A percentile compares a stretch with the other conserved stretches of the same genome.
Conservation (phyloP, 208 protist species). For the Lotmaria passim region DNA sequence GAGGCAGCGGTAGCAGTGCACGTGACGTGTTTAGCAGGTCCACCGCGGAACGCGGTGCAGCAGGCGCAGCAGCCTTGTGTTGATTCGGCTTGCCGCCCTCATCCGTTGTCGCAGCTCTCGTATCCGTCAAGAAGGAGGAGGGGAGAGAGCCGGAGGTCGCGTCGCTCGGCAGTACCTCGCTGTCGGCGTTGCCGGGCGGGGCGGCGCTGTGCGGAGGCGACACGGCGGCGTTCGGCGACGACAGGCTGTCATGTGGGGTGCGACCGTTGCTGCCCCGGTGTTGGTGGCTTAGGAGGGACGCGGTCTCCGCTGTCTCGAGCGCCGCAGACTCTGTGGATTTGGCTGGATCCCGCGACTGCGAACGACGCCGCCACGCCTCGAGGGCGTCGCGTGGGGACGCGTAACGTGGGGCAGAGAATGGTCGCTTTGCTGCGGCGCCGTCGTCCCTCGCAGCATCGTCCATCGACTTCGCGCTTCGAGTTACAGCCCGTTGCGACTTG, state of each 20-base stretch:
- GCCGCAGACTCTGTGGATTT: neutral
- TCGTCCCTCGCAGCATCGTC: neutral
- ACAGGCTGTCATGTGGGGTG: neutral
- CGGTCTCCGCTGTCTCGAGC: neutral
- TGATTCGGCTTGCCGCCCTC: neutral
- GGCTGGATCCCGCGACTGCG: neutral
- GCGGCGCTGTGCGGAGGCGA: neutral
- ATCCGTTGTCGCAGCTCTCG: neutral
- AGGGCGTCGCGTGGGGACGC: neutral
- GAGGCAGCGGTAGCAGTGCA: neutral
- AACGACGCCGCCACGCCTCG: constrained; percentile 11
- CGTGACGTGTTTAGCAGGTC: too few relatives aligned
- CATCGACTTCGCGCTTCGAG: too few relatives aligned
- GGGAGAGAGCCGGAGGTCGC: neutral
- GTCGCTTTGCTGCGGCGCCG: neutral
- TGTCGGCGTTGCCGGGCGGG: constrained; percentile 1
- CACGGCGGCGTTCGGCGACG: neutral
- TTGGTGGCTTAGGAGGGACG: neutral
- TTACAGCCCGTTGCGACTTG: too few relatives aligned
- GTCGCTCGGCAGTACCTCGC: neutral
- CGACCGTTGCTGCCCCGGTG: too few relatives aligned
- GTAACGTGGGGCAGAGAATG: neutral
- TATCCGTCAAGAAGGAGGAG: neutral
- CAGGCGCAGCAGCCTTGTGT: too few relatives aligned
- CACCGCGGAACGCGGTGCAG: too few relatives aligned